Conservation (phyloP, 2,329 filamentous ascomycete species). For the Bipolaris bicolor region DNA sequence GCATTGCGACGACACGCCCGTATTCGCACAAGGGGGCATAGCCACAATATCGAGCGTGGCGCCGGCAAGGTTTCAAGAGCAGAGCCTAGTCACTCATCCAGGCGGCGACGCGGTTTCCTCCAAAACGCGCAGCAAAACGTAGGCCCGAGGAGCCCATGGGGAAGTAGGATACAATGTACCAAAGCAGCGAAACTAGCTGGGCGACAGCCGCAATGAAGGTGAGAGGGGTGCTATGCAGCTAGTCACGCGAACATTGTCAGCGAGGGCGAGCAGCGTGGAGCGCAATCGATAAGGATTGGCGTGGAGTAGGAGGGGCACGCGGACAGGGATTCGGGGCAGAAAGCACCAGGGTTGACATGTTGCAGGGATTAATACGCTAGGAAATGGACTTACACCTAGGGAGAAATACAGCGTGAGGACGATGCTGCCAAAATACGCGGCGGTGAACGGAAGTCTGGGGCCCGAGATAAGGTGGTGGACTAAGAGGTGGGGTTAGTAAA, state of each 20-base stretch:
- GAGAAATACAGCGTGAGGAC: constrained; percentile 89
- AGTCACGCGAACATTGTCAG: constrained; percentile 47
- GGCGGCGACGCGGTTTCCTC: constrained; percentile 79
- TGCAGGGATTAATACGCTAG: constrained; percentile 19
- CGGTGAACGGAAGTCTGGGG: constrained; percentile 87
- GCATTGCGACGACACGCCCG: constrained; percentile 23
- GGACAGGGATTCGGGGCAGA: constrained; percentile 34
- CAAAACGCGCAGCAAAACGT: constrained; percentile 84
- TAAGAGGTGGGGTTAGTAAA: constrained; percentile 37
- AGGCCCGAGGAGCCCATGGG: constrained; percentile 93
- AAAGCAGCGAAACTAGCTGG: constrained; percentile 81
- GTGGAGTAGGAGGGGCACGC: constrained; percentile 25
- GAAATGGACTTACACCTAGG: constrained; percentile 74
- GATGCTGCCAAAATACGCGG: constrained; percentile 93
- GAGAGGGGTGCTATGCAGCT: constrained; percentile 78
- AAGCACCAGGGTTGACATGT: constrained; percentile 31
- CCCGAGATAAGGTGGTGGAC: constrained; percentile 82
- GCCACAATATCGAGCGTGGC: constrained; percentile 20
- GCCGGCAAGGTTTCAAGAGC: constrained; percentile 14
- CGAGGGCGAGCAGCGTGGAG: constrained; percentile 37
- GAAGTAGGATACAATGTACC: constrained; percentile 98
- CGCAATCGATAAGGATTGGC: constrained; percentile 41
- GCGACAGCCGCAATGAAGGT: constrained; percentile 83
- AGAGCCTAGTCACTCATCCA: constrained; percentile 77
- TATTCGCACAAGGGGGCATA: constrained; percentile 18